Evolutionary conservation across 2,329 filamentous ascomycete genomes (phyloP).

Genomic region (Fusarium lateritium): DNA sequence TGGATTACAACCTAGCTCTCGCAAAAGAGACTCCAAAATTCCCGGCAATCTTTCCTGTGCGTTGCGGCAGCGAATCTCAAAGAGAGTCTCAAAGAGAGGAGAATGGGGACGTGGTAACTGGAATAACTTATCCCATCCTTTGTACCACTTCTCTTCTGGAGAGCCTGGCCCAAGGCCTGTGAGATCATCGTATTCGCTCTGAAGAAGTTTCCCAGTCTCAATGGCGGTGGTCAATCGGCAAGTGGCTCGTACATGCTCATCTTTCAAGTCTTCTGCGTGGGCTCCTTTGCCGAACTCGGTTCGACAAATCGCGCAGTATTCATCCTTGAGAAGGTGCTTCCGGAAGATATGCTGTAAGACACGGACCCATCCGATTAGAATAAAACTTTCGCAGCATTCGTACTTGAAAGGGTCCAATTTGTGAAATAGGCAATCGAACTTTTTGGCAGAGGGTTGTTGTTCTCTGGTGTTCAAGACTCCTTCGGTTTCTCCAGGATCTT

Average conservation of each 20-base stretch:
- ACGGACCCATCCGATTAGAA: rapidly evolving
- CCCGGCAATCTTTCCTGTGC: background rate
- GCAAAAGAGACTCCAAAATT: rapidly evolving
- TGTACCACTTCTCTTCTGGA: rapidly evolving
- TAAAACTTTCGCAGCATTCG: background rate
- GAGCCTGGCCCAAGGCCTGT: rapidly evolving
- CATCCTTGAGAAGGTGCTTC: rapidly evolving
- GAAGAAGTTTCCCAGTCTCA: rapidly evolving
- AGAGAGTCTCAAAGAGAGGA: rapidly evolving
- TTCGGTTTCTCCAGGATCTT: rapidly evolving
- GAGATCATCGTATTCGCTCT: rapidly evolving
- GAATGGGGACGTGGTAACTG: rapidly evolving
- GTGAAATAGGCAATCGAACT: background rate
- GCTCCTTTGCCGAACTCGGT: rapidly evolving
- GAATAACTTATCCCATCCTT: background rate
- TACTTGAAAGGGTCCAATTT: background rate
- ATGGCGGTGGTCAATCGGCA: rapidly evolving
- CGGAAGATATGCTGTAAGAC: background rate
- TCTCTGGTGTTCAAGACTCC: rapidly evolving
- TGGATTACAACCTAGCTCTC: rapidly evolving
- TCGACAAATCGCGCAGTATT: background rate
- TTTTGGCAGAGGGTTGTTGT: background rate
- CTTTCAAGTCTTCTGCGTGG: rapidly evolving
- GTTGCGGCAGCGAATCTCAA: rapidly evolving
- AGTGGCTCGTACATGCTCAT: background rate